phyloP scores from a whole-genome alignment of 805 yeast genomes.

The Sungouiozyma intestinalis region DNA sequence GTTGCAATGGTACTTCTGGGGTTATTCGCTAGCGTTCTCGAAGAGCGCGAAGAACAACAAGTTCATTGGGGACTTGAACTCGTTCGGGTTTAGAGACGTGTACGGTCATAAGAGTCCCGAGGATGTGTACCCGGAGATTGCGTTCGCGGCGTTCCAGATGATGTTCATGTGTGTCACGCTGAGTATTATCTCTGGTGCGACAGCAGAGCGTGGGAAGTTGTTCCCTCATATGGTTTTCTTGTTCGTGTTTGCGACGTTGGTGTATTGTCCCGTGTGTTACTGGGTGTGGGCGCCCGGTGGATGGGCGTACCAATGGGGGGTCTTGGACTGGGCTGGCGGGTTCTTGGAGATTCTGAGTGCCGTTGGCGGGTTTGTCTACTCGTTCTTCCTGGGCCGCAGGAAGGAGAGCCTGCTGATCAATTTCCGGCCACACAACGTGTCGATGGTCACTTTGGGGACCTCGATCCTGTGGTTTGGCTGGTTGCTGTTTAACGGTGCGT shows the following conservation, averaged over 20 bases:
- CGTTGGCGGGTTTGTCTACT: slow-evolving; percentile 77
- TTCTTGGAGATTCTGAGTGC: slow-evolving; percentile 93
- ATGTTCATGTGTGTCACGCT: slow-evolving; percentile 88
- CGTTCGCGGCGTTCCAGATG: slow-evolving; percentile 79
- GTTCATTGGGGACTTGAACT: slow-evolving; percentile 77
- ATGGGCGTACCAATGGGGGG: slow-evolving; percentile 92
- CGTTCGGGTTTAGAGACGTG: slow-evolving; percentile 72
- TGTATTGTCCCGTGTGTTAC: slow-evolving; percentile 88
- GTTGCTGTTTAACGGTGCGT: slow-evolving; percentile 91
- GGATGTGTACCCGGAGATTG: slow-evolving; percentile 61
- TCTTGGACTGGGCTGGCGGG: slow-evolving; percentile 93
- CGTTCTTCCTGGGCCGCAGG: slow-evolving; percentile 74
- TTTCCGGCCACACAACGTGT: slow-evolving; percentile 90
- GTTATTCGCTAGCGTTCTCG: slow-evolving; percentile 86
- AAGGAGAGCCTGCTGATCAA: slow-evolving; percentile 65
- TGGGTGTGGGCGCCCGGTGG: slow-evolving; percentile 94
- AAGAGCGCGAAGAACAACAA: slow-evolving; percentile 59
- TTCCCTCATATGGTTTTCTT: slow-evolving; percentile 74
- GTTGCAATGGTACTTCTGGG: slow-evolving; percentile 97
- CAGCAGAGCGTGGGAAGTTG: slow-evolving; percentile 87
- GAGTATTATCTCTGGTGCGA: slow-evolving; percentile 85
- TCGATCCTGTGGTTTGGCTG: slow-evolving; percentile 86
- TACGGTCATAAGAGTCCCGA: slow-evolving; percentile 31
- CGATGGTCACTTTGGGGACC: slow-evolving; percentile 84
- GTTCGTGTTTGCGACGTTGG: slow-evolving; percentile 83